phyloP scores from a whole-genome alignment of 805 yeast genomes.

The Wickerhamiella nectarea region DNA sequence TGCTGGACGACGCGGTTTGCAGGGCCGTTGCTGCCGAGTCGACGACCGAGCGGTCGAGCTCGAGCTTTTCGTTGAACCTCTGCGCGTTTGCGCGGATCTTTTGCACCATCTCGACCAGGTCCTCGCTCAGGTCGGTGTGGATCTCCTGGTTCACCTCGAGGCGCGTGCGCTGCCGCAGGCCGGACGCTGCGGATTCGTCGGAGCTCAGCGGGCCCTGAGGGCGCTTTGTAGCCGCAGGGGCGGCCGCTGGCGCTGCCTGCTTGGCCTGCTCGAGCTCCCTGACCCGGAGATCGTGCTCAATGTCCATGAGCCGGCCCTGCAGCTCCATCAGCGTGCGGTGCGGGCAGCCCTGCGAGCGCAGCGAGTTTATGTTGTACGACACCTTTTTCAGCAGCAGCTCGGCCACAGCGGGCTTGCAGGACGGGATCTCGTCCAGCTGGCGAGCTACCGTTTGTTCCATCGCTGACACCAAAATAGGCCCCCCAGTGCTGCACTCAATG shows the following conservation, averaged over 20 bases:
- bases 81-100: conserved; percentile 37
- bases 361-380: not conserved
- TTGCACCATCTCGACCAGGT: conserved; percentile 36
- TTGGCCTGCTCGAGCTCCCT: too few species aligned
- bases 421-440: not conserved
- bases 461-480: not conserved
- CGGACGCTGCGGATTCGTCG: too few species aligned
- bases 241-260: not conserved
- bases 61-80: conserved; percentile 30
- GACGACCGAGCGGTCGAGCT: conserved; percentile 26
- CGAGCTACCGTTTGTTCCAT: not conserved
- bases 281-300: conserved; percentile 4
- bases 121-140: conserved; percentile 38
- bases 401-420: not conserved
- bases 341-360: not conserved
- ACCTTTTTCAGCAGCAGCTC: not conserved
- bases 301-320: conserved; percentile 8
- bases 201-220: too few species aligned
- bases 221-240: too few species aligned
- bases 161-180: conserved; percentile 12
- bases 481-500: not conserved
- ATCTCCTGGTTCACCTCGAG: conserved; percentile 21
- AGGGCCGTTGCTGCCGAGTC: conserved; percentile 26
- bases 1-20: conserved; percentile 24
- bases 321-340: not conserved